phyloP scores from a whole-genome alignment of 345 rosid genomes.

The Murraya paniculata region DNA sequence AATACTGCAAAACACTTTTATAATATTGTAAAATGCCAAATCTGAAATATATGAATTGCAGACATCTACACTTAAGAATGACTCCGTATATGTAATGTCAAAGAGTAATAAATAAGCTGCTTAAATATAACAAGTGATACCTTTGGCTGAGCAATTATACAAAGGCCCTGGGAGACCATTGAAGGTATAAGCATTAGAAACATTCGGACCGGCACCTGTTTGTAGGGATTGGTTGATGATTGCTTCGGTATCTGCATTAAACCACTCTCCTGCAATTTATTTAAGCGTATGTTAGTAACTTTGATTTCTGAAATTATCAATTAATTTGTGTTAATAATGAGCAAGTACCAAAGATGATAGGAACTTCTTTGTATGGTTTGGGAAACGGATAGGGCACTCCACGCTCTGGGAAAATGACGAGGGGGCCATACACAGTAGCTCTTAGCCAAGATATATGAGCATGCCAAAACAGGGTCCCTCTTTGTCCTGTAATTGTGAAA shows the following conservation, averaged over 20 bases:
- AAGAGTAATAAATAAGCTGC: background rate
- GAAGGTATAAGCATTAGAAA: slow-evolving; percentile 19
- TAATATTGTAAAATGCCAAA: too few species aligned
- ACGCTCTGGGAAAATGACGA: slow-evolving; percentile 26
- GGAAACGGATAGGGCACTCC: slow-evolving; percentile 28
- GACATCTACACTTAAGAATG: too few species aligned
- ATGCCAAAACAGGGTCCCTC: slow-evolving; percentile 33
- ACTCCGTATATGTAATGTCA: too few species aligned
- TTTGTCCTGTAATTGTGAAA: slow-evolving; percentile 35
- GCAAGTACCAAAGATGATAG: slow-evolving; percentile 32
- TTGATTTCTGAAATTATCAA: background rate
- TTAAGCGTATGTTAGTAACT: background rate
- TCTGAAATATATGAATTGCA: too few species aligned
- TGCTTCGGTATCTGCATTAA: slow-evolving; percentile 27
- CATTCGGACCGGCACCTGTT: slow-evolving; percentile 30
- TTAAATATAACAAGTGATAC: slow-evolving; percentile 1
- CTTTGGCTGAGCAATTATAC: slow-evolving; percentile 36
- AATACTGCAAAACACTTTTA: too few species aligned
- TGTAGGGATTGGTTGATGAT: slow-evolving; percentile 28
- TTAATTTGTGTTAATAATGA: too few species aligned
- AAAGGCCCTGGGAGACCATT: slow-evolving; percentile 38
- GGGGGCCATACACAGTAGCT: slow-evolving; percentile 33
- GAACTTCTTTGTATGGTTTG: slow-evolving; percentile 38
- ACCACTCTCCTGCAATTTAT: slow-evolving; percentile 33
- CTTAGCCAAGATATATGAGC: slow-evolving; percentile 28